These are phyloP conservation scores for Mycena galericulata DNA, from an alignment of 768 basidiomycete species.

Conservation along the genomic window DNA sequence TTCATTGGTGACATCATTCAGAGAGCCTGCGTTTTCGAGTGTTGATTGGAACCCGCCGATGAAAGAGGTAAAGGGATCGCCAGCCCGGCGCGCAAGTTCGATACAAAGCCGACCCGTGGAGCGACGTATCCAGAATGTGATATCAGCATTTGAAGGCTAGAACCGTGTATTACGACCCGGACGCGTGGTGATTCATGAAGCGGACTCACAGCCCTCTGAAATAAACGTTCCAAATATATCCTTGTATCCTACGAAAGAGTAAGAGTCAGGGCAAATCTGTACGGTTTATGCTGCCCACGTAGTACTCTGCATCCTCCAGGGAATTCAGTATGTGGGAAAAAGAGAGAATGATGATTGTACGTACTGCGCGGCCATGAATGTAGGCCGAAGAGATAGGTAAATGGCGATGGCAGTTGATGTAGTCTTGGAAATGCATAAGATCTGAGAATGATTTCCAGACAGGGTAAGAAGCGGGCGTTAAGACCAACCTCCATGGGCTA, in stretches of 20 bases:
- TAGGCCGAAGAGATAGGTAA: no score
- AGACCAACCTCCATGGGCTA: neutral
- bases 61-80: neutral
- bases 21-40: neutral
- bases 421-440: neutral
- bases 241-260: neutral
- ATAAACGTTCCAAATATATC: neutral
- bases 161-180: neutral
- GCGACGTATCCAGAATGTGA: neutral
- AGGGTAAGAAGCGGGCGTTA: neutral
- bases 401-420: neutral
- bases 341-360: no score
- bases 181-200: no score
- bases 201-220: neutral
- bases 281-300: no score
- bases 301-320: no score
- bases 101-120: neutral
- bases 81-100: neutral
- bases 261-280: no score
- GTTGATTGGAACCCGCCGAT: neutral
- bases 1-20: neutral
- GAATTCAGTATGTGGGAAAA: no score
- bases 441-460: neutral
- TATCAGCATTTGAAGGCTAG: neutral
- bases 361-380: no score